A percentile compares a stretch with the other conserved stretches of the same genome.
Conservation (phyloP, 1,284 basidiomycete genomes). For the Coriolopsis trogii region DNA sequence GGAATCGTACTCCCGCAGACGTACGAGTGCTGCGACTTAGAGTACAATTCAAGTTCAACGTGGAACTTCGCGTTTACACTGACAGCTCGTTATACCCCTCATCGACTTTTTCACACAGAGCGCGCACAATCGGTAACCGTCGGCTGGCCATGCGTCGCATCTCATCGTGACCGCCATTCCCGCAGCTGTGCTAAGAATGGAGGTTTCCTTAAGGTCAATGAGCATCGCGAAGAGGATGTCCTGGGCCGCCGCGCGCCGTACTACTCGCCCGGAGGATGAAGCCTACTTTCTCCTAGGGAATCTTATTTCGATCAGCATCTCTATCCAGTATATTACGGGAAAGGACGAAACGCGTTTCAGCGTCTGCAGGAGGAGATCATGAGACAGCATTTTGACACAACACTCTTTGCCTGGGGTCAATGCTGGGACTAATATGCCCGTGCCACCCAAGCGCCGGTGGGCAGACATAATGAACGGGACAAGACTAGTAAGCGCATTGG, state of each 20-base stretch:
- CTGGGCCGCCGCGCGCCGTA: background rate
- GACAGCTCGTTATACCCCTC: too few relatives aligned
- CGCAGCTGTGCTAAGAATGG: background rate
- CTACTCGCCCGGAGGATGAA: constrained; percentile 1
- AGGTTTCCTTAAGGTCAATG: background rate
- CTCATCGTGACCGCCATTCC: background rate
- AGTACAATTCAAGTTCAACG: too few relatives aligned
- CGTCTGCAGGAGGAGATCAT: constrained; percentile 4
- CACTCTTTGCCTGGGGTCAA: background rate
- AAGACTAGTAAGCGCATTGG: background rate
- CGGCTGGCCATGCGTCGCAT: too few relatives aligned
- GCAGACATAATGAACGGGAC: background rate
- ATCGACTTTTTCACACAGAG: too few relatives aligned
- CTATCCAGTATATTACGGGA: background rate
- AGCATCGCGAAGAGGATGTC: background rate
- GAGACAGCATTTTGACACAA: background rate
- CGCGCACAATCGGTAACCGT: too few relatives aligned
- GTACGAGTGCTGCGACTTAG: too few relatives aligned
- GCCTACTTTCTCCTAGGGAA: constrained; percentile 1
- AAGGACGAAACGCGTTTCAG: background rate
- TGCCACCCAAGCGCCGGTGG: too few relatives aligned
- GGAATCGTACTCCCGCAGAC: too few relatives aligned
- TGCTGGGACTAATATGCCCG: too few relatives aligned
- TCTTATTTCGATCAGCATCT: background rate
- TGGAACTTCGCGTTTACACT: too few relatives aligned